phyloP scores from a whole-genome alignment of 495 filamentous ascomycete species.

The Tetracladium marchalianum region DNA sequence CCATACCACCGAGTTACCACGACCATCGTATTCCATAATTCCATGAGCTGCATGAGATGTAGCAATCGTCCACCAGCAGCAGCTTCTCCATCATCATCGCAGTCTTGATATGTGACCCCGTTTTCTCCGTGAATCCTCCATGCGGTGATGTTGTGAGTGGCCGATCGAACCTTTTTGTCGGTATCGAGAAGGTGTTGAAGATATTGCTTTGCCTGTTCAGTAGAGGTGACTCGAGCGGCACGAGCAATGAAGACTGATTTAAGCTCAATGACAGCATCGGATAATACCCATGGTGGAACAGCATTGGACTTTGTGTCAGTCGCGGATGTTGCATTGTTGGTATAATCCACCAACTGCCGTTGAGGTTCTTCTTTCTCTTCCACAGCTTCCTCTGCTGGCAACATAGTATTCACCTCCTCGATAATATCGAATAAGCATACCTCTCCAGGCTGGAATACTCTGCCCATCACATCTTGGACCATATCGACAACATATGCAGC shows the following conservation, averaged over 20 bases:
- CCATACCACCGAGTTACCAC: constrained; percentile 97
- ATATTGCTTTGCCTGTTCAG: constrained; percentile 56
- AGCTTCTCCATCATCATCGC: constrained; percentile 93
- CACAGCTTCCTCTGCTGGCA: background rate
- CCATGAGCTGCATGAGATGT: constrained; percentile 90
- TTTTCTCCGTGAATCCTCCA: constrained; percentile 41
- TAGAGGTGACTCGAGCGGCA: constrained; percentile 52
- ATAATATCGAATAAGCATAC: constrained; percentile 86
- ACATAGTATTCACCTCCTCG: constrained; percentile 42
- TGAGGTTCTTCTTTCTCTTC: background rate
- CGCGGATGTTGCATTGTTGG: background rate
- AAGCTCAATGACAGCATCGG: constrained; percentile 62
- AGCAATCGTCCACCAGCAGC: constrained; percentile 79
- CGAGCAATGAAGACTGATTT: constrained; percentile 85
- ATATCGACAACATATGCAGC: constrained; percentile 56
- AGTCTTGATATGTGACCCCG: constrained; percentile 66
- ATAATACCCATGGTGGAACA: constrained; percentile 61
- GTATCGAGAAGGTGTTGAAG: constrained; percentile 63
- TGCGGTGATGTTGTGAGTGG: constrained; percentile 82
- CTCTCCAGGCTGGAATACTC: constrained; percentile 58
- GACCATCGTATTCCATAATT: constrained; percentile 83
- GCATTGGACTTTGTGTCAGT: background rate
- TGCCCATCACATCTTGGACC: constrained; percentile 52
- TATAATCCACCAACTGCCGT: constrained; percentile 11
- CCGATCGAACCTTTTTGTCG: constrained; percentile 72